Evolutionary conservation across 2,329 filamentous ascomycete species (phyloP).

Genomic region (Boeremia exigua): DNA sequence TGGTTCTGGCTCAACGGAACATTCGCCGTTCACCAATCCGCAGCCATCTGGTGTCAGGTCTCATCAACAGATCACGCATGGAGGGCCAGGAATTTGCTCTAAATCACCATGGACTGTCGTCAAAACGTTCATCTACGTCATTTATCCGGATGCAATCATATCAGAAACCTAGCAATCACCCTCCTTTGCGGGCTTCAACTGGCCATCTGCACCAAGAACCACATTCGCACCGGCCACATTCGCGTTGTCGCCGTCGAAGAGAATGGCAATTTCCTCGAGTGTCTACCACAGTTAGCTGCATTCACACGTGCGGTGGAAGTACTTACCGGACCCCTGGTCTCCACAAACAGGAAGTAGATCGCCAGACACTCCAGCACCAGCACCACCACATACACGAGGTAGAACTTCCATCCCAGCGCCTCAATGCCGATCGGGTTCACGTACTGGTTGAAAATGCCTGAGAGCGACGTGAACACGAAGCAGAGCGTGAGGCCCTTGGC

Average conservation of each 20-base stretch:
- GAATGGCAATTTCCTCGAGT: slow-evolving; percentile 27
- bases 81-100: too few species aligned
- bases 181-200: not conserved
- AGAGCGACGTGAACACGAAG: slow-evolving; percentile 63
- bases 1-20: too few species aligned
- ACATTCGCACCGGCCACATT: slow-evolving; percentile 21
- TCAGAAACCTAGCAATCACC: too few species aligned
- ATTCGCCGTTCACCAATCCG: too few species aligned
- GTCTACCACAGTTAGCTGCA: slow-evolving; percentile 9
- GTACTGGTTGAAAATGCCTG: slow-evolving; percentile 61
- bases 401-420: slow-evolving; percentile 33
- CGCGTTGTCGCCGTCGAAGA: slow-evolving; percentile 27
- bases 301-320: not conserved
- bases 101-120: too few species aligned
- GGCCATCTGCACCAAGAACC: slow-evolving; percentile 10
- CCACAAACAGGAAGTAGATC: slow-evolving; percentile 34
- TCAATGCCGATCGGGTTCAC: slow-evolving; percentile 56
- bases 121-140: too few species aligned
- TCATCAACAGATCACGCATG: too few species aligned
- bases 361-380: slow-evolving; percentile 28
- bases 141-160: too few species aligned
- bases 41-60: too few species aligned
- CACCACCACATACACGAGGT: slow-evolving; percentile 41
- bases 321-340: slow-evolving; percentile 32
- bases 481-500: slow-evolving; percentile 53